Evolutionary conservation across 305 asterid genomes (phyloP), one percentile per base, ranked within the genome.

Genomic region (Plantago lanceolata): DNA sequence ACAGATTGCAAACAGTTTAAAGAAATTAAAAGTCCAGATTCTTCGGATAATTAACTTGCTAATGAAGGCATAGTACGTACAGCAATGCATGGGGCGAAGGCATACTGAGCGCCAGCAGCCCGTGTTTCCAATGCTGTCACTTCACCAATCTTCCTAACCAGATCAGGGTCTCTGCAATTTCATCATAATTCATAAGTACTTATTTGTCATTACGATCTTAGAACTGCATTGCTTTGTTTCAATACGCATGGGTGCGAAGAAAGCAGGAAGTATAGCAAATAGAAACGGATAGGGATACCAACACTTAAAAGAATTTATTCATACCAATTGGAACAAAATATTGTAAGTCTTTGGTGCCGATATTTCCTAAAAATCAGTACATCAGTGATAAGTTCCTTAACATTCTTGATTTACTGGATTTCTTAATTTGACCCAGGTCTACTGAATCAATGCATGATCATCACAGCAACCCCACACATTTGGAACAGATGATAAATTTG

Each of bases 61-160:
- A 16, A 52, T 58, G 26, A 18, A 63, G 48, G 21, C 49, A 60
- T 59, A 29, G 16, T 17, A 83, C 98, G 87, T 79, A 92, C 98
- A 72, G 97, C 98, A 73, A 92, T 89, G 76, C 96, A 89, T 19
- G 98, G 98, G 61, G 98, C 89, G 75, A 92, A 92, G 17, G 96
- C 76, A 81, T 87, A 92, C 5, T 80, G 93, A 7, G 84, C 78
- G 18, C 98, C 98, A 24, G 94, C 74, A 6, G 97, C 98, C 82
- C 96, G 81, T 45, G 83, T 87, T 87, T 92, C 98, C 73, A 92
- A 83, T 72, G 98, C 96, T 15, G 98, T 92, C 16, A 68, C 96
- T 73, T 57, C 96, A 62, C 96, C 96, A 52, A 89, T 92, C 77
- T 71, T 82, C 72, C 81, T 77, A 47, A 67, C 79, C 75, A 92